phyloP scores from a whole-genome alignment of 2,329 filamentous ascomycete species.

The Pyricularia sp. region DNA sequence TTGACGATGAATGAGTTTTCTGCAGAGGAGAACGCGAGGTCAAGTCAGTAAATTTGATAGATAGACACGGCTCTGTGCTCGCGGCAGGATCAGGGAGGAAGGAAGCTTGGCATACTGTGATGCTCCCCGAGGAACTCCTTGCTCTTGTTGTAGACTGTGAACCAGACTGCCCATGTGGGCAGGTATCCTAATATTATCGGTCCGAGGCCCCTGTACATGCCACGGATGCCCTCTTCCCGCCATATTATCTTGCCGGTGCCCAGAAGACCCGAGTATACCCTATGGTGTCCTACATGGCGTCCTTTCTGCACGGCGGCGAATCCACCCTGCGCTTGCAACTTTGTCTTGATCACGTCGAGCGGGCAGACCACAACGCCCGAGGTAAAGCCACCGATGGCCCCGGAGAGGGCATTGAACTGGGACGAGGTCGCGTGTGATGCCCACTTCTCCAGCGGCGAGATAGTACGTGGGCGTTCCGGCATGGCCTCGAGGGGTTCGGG shows the following conservation, averaged over 20 bases:
- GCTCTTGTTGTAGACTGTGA: conserved; percentile 89
- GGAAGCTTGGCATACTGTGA: conserved; percentile 42
- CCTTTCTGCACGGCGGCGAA: conserved; percentile 49
- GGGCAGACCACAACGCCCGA: conserved; percentile 94
- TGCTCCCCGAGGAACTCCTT: conserved; percentile 63
- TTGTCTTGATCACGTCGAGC: conserved; percentile 98
- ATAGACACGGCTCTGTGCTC: background rate
- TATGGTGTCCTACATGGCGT: conserved; percentile 37
- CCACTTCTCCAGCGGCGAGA: conserved; percentile 46
- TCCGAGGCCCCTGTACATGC: conserved; percentile 86
- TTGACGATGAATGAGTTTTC: conserved; percentile 71
- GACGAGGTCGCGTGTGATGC: conserved; percentile 46
- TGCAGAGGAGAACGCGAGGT: conserved; percentile 20
- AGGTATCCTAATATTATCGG: conserved; percentile 94
- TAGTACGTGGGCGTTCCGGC: conserved; percentile 14
- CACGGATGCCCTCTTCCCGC: conserved; percentile 77
- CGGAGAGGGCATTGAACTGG: conserved; percentile 74
- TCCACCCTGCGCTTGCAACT: conserved; percentile 88
- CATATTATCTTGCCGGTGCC: conserved; percentile 83
- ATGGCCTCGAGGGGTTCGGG: conserved; percentile 9
- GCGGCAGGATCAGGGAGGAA: background rate
- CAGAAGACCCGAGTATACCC: conserved; percentile 75
- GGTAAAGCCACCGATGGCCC: conserved; percentile 81
- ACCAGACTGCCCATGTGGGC: conserved; percentile 96
- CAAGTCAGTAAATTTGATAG: background rate